Base-by-base conservation (phyloP, 2,329 filamentous ascomycete species). In the Fusarium domesticum region DNA sequence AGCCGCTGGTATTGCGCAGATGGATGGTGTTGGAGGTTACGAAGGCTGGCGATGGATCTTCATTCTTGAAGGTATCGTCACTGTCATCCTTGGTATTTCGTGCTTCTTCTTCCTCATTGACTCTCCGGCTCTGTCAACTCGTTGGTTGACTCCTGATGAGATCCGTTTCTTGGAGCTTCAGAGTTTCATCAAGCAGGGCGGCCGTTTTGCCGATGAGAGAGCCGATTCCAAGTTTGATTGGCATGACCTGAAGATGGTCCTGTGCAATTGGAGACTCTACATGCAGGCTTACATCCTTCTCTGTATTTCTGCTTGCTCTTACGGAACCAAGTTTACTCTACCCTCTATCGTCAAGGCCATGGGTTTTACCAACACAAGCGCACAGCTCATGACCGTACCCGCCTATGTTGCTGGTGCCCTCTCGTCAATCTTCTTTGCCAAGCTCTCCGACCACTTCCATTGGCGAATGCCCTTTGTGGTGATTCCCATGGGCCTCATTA, bases 391-490 rank as follows among this genome's bases (percentile, higher is more conserved):
- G 66, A 78, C 78, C 3, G 75, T 79, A 0, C 77, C 77, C 0
- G 75, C 76, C 0, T 80, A 79, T 47, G 73, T 81, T 2, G 76
- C 74, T 0, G 85, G 82, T 0, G 81, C 80, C 2, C 64, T 84
- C 3, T 52, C 84, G 1, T 87, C 84, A 0, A 68, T 89, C 5
- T 42, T 69, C 1, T 70, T 87, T 30, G 84, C 85, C 1, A 85
- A 74, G 54, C 60, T 84, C 5, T 84, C 84, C 0, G 85, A 89
- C 58, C 74, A 78, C 4, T 87, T 81, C 2, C 68, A 74, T 17
- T 74, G 78, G 58, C 74, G 85, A 15, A 85, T 85, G 4, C 66
- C 83, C 4, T 87, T 81, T 65, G 87, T 88, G 44, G 85, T 86
- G 8, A 52, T 60, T 17, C 71, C 81, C 4, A 75, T 81, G 0